phyloP scores from a whole-genome alignment of 2,329 filamentous ascomycete genomes.

The Claviceps purpurea region DNA sequence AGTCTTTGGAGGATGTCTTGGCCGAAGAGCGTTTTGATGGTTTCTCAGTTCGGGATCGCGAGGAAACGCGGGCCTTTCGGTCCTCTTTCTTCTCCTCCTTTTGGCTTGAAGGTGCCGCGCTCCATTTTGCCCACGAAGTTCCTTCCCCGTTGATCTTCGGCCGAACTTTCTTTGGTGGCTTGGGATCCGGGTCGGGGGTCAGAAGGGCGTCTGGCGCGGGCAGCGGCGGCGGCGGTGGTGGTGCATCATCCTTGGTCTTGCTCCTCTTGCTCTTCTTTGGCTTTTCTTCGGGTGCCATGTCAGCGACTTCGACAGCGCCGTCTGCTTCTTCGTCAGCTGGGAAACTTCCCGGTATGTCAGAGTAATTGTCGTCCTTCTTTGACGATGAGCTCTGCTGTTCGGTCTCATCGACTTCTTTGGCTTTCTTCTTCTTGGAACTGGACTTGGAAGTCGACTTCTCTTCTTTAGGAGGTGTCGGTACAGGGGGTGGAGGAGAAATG shows the following conservation, averaged over 20 bases:
- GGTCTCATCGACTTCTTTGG: conserved; percentile 20
- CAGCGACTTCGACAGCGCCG: conserved; percentile 37
- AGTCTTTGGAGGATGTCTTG: conserved; percentile 51
- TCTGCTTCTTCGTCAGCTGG: conserved; percentile 38
- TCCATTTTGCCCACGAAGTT: conserved; percentile 66
- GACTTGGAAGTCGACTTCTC: conserved; percentile 21
- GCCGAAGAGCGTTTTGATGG: conserved; percentile 39
- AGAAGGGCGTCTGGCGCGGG: conserved; percentile 33
- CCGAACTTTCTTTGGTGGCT: conserved; percentile 59
- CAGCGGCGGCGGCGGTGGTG: conserved; percentile 31
- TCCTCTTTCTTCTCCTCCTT: conserved; percentile 29
- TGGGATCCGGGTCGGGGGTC: conserved; percentile 40
- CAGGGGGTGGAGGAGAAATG: conserved; percentile 19
- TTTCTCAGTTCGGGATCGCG: conserved; percentile 55
- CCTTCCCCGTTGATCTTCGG: conserved; percentile 60
- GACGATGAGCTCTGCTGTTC: conserved; percentile 18
- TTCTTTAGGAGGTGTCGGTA: conserved; percentile 21
- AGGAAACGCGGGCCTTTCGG: conserved; percentile 25
- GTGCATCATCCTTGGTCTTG: conserved; percentile 12
- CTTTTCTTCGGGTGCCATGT: conserved; percentile 30
- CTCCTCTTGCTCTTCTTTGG: conserved; percentile 24
- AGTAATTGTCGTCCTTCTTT: conserved; percentile 17
- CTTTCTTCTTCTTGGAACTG: conserved; percentile 28
- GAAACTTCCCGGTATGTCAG: conserved; percentile 38
- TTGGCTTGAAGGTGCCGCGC: conserved; percentile 34